Evolutionary conservation across 305 asterid genomes (phyloP), one percentile per base, ranked within the genome.

Genomic region (Plantago coronopus): DNA sequence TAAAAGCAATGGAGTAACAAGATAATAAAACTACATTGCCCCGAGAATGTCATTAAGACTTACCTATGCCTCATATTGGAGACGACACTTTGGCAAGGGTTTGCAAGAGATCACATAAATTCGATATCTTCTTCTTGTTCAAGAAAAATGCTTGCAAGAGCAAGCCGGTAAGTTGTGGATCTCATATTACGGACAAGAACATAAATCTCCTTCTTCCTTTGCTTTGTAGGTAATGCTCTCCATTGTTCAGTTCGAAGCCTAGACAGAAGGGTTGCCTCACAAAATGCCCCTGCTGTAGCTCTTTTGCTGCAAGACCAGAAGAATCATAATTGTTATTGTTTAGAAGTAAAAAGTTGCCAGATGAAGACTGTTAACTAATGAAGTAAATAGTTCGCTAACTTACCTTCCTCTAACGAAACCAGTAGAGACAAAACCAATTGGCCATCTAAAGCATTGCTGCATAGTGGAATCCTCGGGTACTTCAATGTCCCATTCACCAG

Each of bases 341-440:
- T 15, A 23, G 17, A 23, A 23, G 13, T 22, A 53, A 16, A 15
- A 12, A 13, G 22, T 53, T 23, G 27, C 57, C 57, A 53, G 40
- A 18, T 3, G n/a, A 23, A 23, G 14, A 14, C 37, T 23, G 2
- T 53, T 17, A 51, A 51, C 12, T 50, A 17, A 23, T 22, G 17
- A 37, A 6, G 13, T 22, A 49, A 59, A 60, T 18, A 51, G 15
- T 29, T 20, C 2, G 34, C 2, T 45, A 16, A 65, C 83, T 75
- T 72, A 64, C 96, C 97, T 89, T 81, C 99, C 97, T 59, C 77
- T 91, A 46, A 89, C 88, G 68, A 83, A 89, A 53, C 96, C 97
- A 64, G 84, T 74, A 54, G 96, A 87, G 45, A 87, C 69, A 56
- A 89, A 93, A 64, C 99, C 99, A 61, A 87, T 77, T 15, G 94